Percentiles rank a stretch among this genome's conserved stretches.
These are phyloP conservation scores for Favolaschia claudopus DNA, from an alignment of 768 basidiomycete species.

Conservation along the genomic window DNA sequence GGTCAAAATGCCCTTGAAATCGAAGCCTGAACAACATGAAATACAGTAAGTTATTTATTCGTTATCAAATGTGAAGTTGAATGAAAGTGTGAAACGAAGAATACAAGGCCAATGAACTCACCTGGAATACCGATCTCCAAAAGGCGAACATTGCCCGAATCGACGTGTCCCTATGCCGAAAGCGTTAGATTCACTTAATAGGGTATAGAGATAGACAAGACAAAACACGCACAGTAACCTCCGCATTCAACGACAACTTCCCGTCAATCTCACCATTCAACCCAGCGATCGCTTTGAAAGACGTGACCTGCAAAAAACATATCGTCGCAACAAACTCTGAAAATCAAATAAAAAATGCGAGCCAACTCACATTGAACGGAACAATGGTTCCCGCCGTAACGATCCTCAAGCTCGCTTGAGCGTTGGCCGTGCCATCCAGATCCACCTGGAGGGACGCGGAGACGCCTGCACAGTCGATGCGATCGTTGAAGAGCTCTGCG, in stretches of 20 bases:
- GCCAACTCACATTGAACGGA: not conserved
- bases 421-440: not conserved
- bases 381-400: constrained; percentile 6
- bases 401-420: constrained; percentile 19
- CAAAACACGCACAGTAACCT: not conserved
- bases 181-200: not conserved
- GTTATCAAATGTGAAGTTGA: too few relatives aligned
- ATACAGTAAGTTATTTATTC: too few relatives aligned
- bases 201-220: not conserved
- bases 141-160: not conserved
- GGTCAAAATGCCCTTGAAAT: not conserved
- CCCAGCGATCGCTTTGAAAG: not conserved
- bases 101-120: not conserved
- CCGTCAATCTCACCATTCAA: not conserved
- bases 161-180: not conserved
- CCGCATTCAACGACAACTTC: not conserved
- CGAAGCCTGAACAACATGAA: too few relatives aligned
- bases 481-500: constrained; percentile 10
- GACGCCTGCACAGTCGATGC: not conserved
- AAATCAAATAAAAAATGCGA: not conserved
- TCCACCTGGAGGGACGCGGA: constrained; percentile 2
- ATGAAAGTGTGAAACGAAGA: not conserved
- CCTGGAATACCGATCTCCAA: not conserved
- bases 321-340: not conserved
- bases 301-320: not conserved